phyloP scores from a whole-genome alignment of 2,329 filamentous ascomycete species.

The Aspergillus sp. region DNA sequence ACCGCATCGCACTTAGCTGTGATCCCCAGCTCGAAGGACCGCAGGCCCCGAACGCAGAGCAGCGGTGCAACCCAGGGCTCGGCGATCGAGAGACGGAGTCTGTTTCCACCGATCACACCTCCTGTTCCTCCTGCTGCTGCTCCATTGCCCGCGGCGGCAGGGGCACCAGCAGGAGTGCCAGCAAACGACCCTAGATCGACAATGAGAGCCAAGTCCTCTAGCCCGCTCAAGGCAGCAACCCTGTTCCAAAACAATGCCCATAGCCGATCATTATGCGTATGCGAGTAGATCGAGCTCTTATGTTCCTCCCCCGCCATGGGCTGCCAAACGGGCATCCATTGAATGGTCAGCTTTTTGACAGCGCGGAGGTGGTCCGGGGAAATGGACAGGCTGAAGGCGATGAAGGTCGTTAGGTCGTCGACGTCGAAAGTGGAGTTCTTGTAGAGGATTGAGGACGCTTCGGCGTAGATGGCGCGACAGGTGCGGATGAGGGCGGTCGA shows the following conservation, averaged over 20 bases:
- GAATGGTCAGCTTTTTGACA: slow-evolving; percentile 29
- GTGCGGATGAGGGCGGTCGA: slow-evolving; percentile 29
- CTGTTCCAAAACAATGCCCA: slow-evolving; percentile 33
- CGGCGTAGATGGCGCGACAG: slow-evolving; percentile 37
- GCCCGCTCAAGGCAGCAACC: slow-evolving; percentile 20
- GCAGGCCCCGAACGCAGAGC: slow-evolving; percentile 29
- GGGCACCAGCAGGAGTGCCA: slow-evolving; percentile 8
- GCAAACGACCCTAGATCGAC: slow-evolving; percentile 35
- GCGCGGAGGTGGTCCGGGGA: slow-evolving; percentile 17
- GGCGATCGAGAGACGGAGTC: slow-evolving; percentile 24
- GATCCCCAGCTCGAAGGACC: slow-evolving; percentile 33
- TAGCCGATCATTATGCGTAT: slow-evolving; percentile 37
- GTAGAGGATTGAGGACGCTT: slow-evolving; percentile 33
- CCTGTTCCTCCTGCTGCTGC: not conserved
- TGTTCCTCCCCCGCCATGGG: slow-evolving; percentile 32
- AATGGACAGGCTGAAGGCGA: slow-evolving; percentile 31
- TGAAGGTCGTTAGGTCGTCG: slow-evolving; percentile 38
- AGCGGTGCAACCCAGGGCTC: slow-evolving; percentile 34
- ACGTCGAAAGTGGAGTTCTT: slow-evolving; percentile 32
- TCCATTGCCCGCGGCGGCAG: not conserved
- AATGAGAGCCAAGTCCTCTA: slow-evolving; percentile 25
- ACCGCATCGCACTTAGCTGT: slow-evolving; percentile 33
- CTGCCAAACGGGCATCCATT: slow-evolving; percentile 38
- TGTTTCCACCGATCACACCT: slow-evolving; percentile 21
- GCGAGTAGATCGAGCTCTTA: slow-evolving; percentile 33